Evolutionary conservation across 805 yeast genomes (phyloP).

Genomic region (Zygotorulaspora sp.): DNA sequence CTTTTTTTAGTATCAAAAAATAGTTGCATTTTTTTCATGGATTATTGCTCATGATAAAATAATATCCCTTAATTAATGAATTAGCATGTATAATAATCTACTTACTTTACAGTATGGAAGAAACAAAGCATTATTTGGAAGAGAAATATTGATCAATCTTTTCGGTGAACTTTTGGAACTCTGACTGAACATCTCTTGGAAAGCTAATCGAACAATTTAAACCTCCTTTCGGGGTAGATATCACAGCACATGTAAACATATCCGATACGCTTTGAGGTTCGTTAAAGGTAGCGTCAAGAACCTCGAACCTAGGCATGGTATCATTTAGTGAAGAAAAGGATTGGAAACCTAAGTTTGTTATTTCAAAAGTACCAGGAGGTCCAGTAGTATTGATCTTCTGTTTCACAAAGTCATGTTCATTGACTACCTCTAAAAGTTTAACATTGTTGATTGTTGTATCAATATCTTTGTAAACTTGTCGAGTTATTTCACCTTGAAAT

Average conservation of each 20-base stretch:
- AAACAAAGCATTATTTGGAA: not conserved
- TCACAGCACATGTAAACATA: slow-evolving; percentile 21
- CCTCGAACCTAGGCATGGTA: slow-evolving; percentile 10
- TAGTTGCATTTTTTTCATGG: too few species aligned
- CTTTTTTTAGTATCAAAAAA: too few species aligned
- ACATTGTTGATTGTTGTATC: slow-evolving; percentile 16
- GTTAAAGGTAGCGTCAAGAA: slow-evolving; percentile 25
- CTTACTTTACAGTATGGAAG: not conserved
- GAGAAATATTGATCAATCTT: not conserved
- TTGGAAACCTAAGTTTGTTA: slow-evolving; percentile 29
- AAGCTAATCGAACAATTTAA: slow-evolving; percentile 23
- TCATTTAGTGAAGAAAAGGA: slow-evolving; percentile 12
- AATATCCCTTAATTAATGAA: too few species aligned
- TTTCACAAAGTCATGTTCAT: slow-evolving; percentile 17
- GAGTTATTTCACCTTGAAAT: slow-evolving; percentile 7
- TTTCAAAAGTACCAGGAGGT: slow-evolving; percentile 29
- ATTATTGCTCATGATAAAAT: too few species aligned
- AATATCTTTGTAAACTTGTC: slow-evolving; percentile 8
- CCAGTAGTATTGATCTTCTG: slow-evolving; percentile 17
- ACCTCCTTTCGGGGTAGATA: slow-evolving; percentile 28
- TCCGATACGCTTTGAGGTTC: slow-evolving; percentile 29
- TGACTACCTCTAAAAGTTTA: slow-evolving; percentile 24
- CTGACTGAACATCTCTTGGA: slow-evolving; percentile 15
- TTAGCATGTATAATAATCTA: too few species aligned
- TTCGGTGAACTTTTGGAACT: slow-evolving; percentile 1